Percentiles rank a stretch among this genome's conserved stretches.
Evolutionary conservation across 257 asterid species (phyloP).

Genomic region (Primulina tabacum): DNA sequence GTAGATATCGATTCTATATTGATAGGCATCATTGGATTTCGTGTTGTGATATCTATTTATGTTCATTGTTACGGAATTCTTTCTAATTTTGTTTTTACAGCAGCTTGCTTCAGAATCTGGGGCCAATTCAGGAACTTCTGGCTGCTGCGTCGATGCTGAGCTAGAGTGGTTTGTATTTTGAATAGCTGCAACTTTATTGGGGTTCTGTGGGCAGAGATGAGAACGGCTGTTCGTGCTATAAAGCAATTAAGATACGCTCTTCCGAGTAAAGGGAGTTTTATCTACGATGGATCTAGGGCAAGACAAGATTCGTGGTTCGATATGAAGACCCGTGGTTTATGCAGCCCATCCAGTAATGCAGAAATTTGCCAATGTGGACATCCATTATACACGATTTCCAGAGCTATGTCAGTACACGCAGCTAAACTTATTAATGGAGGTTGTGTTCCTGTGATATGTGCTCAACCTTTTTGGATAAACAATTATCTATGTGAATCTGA

Average conservation of each 20-base stretch:
- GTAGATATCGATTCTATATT: constrained; percentile 23
- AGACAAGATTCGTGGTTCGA: constrained; percentile 30
- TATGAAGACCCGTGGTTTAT: constrained; percentile 27
- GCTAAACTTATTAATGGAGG: constrained; percentile 59
- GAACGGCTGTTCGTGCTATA: constrained; percentile 40
- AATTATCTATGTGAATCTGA: not conserved
- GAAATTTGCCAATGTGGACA: constrained; percentile 35
- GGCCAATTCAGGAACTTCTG: constrained; percentile 22
- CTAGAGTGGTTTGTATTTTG: constrained; percentile 17
- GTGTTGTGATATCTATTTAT: not conserved
- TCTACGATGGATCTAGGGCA: constrained; percentile 29
- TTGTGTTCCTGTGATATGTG: constrained; percentile 17
- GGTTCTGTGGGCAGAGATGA: constrained; percentile 42
- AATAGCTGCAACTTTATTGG: constrained; percentile 1
- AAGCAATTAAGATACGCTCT: constrained; percentile 48
- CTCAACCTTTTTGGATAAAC: not conserved
- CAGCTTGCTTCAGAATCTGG: constrained; percentile 27
- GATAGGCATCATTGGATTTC: not conserved
- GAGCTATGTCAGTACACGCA: constrained; percentile 50
- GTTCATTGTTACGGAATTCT: not conserved
- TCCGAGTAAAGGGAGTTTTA: constrained; percentile 26
- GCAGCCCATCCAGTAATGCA: constrained; percentile 34
- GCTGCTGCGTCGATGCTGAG: constrained; percentile 16
- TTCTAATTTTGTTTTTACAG: constrained; percentile 3
- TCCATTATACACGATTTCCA: constrained; percentile 31